These are phyloP conservation scores for Leccinum fuscescens DNA, from an alignment of 1,284 basidiomycete genomes.

Conservation along the genomic window DNA sequence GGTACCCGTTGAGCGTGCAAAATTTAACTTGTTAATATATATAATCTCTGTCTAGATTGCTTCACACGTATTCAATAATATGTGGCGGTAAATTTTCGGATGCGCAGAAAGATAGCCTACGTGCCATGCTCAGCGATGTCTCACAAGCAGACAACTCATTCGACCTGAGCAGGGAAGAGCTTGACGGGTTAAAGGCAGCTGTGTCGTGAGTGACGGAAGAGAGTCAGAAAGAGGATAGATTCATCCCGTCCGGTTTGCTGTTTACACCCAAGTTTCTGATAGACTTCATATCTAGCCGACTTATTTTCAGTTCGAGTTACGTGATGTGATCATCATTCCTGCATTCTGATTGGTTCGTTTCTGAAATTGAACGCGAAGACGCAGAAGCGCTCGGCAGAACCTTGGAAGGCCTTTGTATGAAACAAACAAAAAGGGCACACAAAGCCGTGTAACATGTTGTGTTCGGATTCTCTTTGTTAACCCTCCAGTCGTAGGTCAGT, in stretches of 20 bases:
- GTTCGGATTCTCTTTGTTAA: not conserved
- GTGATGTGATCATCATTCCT: conserved; percentile 21
- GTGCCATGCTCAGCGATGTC: conserved; percentile 29
- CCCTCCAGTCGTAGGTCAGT: conserved; percentile 16
- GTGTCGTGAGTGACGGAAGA: conserved; percentile 23
- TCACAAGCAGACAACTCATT: conserved; percentile 18
- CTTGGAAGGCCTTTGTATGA: conserved; percentile 11
- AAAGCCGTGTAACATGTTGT: conserved; percentile 8
- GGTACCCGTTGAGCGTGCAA: conserved; percentile 4
- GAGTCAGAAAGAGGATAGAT: conserved; percentile 17
- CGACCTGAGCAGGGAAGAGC: conserved; percentile 30
- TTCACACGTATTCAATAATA: conserved; percentile 53
- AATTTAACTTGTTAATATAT: not conserved
- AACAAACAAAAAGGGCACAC: conserved; percentile 15
- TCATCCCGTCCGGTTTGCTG: conserved; percentile 12
- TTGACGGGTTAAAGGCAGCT: conserved; percentile 24
- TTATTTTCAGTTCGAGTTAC: conserved; percentile 27
- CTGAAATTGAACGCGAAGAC: conserved; percentile 13
- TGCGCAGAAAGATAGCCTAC: conserved; percentile 44
- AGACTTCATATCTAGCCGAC: conserved; percentile 28
- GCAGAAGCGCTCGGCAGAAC: conserved; percentile 18
- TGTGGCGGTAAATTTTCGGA: conserved; percentile 44
- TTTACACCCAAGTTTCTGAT: conserved; percentile 16
- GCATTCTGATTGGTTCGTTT: conserved; percentile 24
- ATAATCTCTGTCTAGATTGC: conserved; percentile 37